These are phyloP conservation scores for Globisporangium camurandrum DNA, from an alignment of 352 stramenopile genomes.

Conservation along the genomic window DNA sequence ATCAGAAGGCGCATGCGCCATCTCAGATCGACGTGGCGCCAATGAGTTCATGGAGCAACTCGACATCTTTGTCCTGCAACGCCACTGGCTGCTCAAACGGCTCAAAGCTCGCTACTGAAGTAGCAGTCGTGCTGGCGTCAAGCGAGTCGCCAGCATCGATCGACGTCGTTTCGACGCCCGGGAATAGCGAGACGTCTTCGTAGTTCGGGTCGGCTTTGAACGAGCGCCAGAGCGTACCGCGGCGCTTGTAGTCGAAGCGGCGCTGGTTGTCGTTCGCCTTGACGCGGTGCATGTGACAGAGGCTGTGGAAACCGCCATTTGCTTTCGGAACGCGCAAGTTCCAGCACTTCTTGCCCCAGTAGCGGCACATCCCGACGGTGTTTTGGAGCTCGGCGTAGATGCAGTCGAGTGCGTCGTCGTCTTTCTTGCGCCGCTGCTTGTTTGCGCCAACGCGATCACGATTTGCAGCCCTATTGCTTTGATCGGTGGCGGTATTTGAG, in stretches of 20 bases:
- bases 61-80: constrained; percentile 8
- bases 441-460: not conserved
- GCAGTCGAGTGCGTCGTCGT: constrained; percentile 6
- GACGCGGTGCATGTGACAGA: constrained; percentile 21
- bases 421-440: constrained; percentile 6
- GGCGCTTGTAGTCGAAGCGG: constrained; percentile 17
- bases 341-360: constrained; percentile 17
- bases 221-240: constrained; percentile 8
- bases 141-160: not conserved
- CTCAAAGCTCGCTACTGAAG: constrained; percentile 2
- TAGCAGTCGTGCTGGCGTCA: not conserved
- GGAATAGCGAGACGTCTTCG: constrained; percentile 9
- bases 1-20: not conserved
- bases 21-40: constrained; percentile 5
- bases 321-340: constrained; percentile 16
- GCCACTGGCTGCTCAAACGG: constrained; percentile 7
- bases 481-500: not conserved
- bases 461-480: not conserved
- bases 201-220: constrained; percentile 5
- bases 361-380: constrained; percentile 11
- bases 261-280: constrained; percentile 22
- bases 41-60: constrained; percentile 8
- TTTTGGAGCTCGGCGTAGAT: constrained; percentile 12
- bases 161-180: not conserved
- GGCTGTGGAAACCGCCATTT: constrained; percentile 19